Evolutionary conservation across 2,329 filamentous ascomycete species (phyloP).

Genomic region (Fusarium solani-melongenae): DNA sequence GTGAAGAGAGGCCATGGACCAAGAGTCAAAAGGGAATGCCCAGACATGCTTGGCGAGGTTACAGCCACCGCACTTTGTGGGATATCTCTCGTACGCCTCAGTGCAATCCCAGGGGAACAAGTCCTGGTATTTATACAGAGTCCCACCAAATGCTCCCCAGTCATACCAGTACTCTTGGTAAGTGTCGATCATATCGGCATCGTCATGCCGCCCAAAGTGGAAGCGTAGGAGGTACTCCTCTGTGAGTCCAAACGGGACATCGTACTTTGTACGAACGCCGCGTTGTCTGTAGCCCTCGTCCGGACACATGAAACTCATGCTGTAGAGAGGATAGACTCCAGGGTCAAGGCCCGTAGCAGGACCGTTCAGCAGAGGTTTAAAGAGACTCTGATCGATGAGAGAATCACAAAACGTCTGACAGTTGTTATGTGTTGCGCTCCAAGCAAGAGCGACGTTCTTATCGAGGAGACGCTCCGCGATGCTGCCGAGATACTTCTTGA

Average conservation of each 20-base stretch:
- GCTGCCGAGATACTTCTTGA: slow-evolving; percentile 47
- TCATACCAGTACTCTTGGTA: slow-evolving; percentile 59
- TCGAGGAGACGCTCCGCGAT: slow-evolving; percentile 45
- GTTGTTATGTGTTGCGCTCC: slow-evolving; percentile 49
- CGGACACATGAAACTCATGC: slow-evolving; percentile 54
- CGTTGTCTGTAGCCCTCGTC: slow-evolving; percentile 42
- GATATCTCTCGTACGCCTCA: slow-evolving; percentile 53
- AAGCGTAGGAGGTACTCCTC: slow-evolving; percentile 57
- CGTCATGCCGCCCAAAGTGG: slow-evolving; percentile 52
- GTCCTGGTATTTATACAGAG: slow-evolving; percentile 54
- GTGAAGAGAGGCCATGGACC: slow-evolving; percentile 54
- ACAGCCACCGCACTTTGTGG: slow-evolving; percentile 51
- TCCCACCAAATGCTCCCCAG: slow-evolving; percentile 54
- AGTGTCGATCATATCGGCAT: slow-evolving; percentile 56
- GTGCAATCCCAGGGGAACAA: slow-evolving; percentile 61
- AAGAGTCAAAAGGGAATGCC: slow-evolving; percentile 58
- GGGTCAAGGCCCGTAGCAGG: background rate
- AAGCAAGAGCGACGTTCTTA: slow-evolving; percentile 41
- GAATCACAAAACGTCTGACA: slow-evolving; percentile 53
- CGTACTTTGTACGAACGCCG: slow-evolving; percentile 47
- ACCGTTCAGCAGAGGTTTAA: slow-evolving; percentile 40
- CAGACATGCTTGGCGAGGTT: slow-evolving; percentile 58
- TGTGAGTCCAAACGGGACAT: slow-evolving; percentile 53
- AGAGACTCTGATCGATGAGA: slow-evolving; percentile 46
- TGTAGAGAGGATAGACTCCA: slow-evolving; percentile 43